Conservation (phyloP, 2,329 filamentous ascomycete species). For the Ophiocordyceps sinensis region DNA sequence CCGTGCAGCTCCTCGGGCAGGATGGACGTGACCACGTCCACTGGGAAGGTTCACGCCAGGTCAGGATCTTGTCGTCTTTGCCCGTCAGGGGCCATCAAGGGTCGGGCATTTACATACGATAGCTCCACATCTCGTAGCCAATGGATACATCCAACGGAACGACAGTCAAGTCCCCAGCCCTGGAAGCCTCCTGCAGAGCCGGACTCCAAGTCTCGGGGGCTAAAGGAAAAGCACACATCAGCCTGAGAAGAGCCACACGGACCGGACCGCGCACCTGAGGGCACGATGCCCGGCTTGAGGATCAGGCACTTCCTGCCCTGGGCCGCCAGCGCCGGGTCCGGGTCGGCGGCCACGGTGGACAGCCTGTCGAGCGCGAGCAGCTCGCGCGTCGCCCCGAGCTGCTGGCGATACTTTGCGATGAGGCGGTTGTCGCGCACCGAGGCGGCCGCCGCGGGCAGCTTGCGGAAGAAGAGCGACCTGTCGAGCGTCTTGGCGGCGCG, state of each 20-base stretch:
- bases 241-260: too few relatives aligned
- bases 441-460: slow-evolving; percentile 62
- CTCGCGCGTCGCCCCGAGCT: slow-evolving; percentile 51
- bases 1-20: slow-evolving; percentile 67
- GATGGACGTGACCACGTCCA: slow-evolving; percentile 70
- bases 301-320: slow-evolving; percentile 48
- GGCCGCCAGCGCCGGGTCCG: slow-evolving; percentile 35
- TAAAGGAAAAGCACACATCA: slow-evolving; percentile 5
- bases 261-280: slow-evolving; percentile 24
- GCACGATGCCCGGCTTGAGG: slow-evolving; percentile 39
- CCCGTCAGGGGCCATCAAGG: neutral
- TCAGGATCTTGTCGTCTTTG: neutral
- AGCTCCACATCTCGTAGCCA: slow-evolving; percentile 76
- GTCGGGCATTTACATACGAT: slow-evolving; percentile 36
- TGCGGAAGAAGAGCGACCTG: slow-evolving; percentile 67
- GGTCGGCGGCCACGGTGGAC: slow-evolving; percentile 47
- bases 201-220: slow-evolving; percentile 60
- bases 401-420: slow-evolving; percentile 56
- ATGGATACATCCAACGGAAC: slow-evolving; percentile 63
- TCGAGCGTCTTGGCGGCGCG: slow-evolving; percentile 71
- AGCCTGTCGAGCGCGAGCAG: slow-evolving; percentile 50
- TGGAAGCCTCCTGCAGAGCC: slow-evolving; percentile 52
- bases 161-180: slow-evolving; percentile 52
- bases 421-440: slow-evolving; percentile 60
- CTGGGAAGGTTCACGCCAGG: slow-evolving; percentile 20